These are phyloP conservation scores for Colletotrichum sublineola DNA, from an alignment of 2,329 filamentous ascomycete genomes.

Conservation along the genomic window DNA sequence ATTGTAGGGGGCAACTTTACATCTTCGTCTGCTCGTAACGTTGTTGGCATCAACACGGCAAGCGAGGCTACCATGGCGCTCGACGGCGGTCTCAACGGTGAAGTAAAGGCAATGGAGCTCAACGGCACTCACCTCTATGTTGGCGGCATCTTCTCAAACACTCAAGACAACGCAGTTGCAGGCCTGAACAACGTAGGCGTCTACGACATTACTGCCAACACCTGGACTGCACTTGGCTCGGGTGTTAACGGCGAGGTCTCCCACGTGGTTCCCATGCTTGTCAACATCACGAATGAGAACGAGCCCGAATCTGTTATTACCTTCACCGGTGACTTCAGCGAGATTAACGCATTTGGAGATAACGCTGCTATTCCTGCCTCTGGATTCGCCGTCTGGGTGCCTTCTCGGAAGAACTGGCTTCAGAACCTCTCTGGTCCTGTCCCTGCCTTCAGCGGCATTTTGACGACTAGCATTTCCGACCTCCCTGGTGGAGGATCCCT, in stretches of 20 bases:
- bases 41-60: constrained; percentile 79
- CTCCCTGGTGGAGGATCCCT: constrained; percentile 74
- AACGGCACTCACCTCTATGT: constrained; percentile 79
- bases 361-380: constrained; percentile 72
- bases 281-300: constrained; percentile 79
- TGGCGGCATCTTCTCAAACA: constrained; percentile 87
- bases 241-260: constrained; percentile 86
- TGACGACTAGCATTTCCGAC: constrained; percentile 78
- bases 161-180: constrained; percentile 69
- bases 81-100: constrained; percentile 82
- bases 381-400: constrained; percentile 94
- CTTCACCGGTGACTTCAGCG: constrained; percentile 83
- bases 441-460: constrained; percentile 77
- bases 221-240: constrained; percentile 84
- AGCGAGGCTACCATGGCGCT: constrained; percentile 72
- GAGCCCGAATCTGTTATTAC: constrained; percentile 80
- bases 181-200: constrained; percentile 82
- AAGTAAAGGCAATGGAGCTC: constrained; percentile 79
- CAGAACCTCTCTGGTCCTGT: constrained; percentile 78
- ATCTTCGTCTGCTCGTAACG: constrained; percentile 75
- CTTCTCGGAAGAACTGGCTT: constrained; percentile 87
- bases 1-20: constrained; percentile 91
- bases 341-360: constrained; percentile 76
- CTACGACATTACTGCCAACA: constrained; percentile 76
- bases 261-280: constrained; percentile 79